phyloP scores from a whole-genome alignment of 495 filamentous ascomycete genomes.

The Penicillium arizonense region DNA sequence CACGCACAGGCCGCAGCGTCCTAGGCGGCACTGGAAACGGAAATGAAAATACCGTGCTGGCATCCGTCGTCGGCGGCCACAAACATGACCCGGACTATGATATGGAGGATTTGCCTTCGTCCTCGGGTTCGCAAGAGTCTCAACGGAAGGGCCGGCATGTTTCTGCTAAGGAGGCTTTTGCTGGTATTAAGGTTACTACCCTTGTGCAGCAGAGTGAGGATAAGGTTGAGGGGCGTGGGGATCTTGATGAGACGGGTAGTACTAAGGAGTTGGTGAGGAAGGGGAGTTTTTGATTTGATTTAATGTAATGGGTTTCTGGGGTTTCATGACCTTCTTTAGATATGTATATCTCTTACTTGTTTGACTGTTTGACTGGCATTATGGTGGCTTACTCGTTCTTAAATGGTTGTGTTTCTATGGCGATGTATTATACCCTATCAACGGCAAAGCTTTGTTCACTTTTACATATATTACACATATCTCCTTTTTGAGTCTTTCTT shows the following conservation, averaged over 20 bases:
- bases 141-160: slow-evolving; percentile 2
- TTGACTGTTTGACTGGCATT: background rate
- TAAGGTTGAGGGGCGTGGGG: background rate
- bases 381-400: too few relatives aligned
- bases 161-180: background rate
- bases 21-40: slow-evolving; percentile 18
- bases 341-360: background rate
- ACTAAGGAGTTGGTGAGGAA: slow-evolving; percentile 26
- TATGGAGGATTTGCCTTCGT: slow-evolving; percentile 15
- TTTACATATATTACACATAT: background rate
- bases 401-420: too few relatives aligned
- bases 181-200: slow-evolving; percentile 35
- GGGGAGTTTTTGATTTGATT: slow-evolving; percentile 14
- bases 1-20: slow-evolving; percentile 14
- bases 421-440: slow-evolving; percentile 1
- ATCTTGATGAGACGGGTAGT: slow-evolving; percentile 25
- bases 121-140: slow-evolving; percentile 7
- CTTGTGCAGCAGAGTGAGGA: slow-evolving; percentile 25
- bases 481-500: background rate
- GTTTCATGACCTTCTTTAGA: background rate
- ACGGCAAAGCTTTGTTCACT: background rate
- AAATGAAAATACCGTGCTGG: slow-evolving; percentile 11
- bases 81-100: slow-evolving; percentile 14
- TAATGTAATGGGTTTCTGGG: background rate
- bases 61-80: slow-evolving; percentile 22